phyloP scores from a whole-genome alignment of 345 rosid species.

The Salix arbutifolia region DNA sequence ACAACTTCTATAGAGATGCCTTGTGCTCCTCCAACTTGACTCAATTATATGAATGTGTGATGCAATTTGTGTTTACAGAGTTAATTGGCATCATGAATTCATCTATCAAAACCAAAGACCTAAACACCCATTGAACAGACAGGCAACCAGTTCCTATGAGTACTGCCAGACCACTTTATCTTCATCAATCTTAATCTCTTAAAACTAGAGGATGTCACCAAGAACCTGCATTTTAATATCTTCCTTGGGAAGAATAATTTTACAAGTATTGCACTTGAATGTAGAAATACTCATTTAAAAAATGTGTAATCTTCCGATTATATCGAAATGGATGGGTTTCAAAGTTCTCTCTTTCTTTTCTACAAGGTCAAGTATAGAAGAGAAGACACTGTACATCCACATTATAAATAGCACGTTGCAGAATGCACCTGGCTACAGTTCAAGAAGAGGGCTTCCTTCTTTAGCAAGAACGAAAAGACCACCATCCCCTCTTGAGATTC shows the following conservation, averaged over 20 bases:
- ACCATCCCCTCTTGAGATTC: conserved; percentile 94
- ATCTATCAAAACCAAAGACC: background rate
- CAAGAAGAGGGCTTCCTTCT: conserved; percentile 85
- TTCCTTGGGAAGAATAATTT: background rate
- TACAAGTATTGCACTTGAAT: background rate
- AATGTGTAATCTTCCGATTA: background rate
- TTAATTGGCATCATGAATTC: background rate
- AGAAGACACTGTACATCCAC: background rate
- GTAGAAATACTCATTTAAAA: background rate
- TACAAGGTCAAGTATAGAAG: background rate
- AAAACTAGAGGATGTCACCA: background rate
- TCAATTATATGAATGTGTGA: background rate
- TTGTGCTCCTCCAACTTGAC: background rate
- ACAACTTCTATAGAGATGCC: background rate
- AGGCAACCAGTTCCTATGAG: background rate
- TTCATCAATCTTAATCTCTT: background rate
- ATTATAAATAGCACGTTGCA: background rate
- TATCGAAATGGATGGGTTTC: background rate
- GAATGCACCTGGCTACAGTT: conserved; percentile 31
- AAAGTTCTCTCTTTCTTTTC: background rate
- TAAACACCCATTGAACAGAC: background rate
- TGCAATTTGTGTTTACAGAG: background rate
- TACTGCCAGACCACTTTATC: background rate
- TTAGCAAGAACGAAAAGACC: conserved; percentile 89
- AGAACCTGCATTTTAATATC: background rate